Evolutionary conservation across 176 grass and related monocot species (phyloP).

Genomic region (Juncus effusus): DNA sequence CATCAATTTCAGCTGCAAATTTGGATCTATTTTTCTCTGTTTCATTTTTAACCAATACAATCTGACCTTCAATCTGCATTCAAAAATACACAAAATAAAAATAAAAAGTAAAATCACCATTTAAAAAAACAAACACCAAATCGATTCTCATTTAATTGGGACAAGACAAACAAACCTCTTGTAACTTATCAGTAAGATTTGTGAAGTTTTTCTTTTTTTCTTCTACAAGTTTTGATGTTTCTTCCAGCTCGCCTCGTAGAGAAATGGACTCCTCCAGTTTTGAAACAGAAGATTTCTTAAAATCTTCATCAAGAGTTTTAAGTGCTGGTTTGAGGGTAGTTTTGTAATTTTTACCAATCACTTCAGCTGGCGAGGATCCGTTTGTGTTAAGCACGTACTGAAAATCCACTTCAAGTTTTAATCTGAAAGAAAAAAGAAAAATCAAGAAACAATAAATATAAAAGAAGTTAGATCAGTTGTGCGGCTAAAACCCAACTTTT

Average conservation of each 20-base stretch:
- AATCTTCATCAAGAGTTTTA: slow-evolving; percentile 44
- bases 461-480: too few relatives aligned
- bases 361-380: slow-evolving; percentile 57
- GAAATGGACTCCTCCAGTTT: slow-evolving; percentile 53
- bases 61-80: slow-evolving; percentile 35
- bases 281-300: slow-evolving; percentile 39
- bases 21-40: slow-evolving; percentile 38
- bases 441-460: background rate
- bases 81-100: background rate
- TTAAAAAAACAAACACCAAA: background rate
- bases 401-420: slow-evolving; percentile 72
- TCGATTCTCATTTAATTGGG: background rate
- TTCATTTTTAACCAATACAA: slow-evolving; percentile 44
- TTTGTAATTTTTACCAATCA: slow-evolving; percentile 64
- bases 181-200: slow-evolving; percentile 41
- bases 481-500: too few relatives aligned
- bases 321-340: slow-evolving; percentile 61
- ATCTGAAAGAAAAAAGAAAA: slow-evolving; percentile 33
- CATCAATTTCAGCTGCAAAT: slow-evolving; percentile 38
- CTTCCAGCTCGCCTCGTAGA: slow-evolving; percentile 49
- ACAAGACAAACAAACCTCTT: slow-evolving; percentile 41
- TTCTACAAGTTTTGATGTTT: slow-evolving; percentile 49
- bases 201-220: slow-evolving; percentile 48
- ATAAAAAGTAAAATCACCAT: too few relatives aligned
- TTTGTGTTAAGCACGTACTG: slow-evolving; percentile 60